Base-by-base conservation (phyloP, 2,329 filamentous ascomycete genomes). In the Colletotrichum tropicale region DNA sequence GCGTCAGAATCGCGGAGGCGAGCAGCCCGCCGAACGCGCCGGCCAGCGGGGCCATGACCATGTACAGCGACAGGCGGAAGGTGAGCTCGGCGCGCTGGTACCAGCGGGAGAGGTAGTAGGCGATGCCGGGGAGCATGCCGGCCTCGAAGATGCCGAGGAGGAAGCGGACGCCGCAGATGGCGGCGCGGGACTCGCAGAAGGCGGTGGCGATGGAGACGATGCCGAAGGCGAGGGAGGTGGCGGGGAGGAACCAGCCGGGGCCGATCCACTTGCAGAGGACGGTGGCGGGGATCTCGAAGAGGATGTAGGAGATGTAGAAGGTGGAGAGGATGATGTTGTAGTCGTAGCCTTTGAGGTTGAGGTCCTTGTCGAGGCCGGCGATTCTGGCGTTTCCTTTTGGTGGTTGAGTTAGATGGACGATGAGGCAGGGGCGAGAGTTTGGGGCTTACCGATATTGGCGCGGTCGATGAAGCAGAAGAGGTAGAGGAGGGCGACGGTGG, bases 381-480 rank as follows among this genome's bases (percentile, higher is more conserved):
- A 94, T 85, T 77, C 88, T 89, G 3, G 93, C 93, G 81, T 94
- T 95, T n/a, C 93, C 91, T 93, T 55, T 2, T 10, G 15, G 9
- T 3, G 12, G 15, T 5, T 7, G n/a, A 12, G 34, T 71, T 13
- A 66, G 34, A 9, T 16, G 24, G 15, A n/a, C 1, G 4, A 12
- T 2, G 18, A 3, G 12, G 24, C 2, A 6, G 16, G n/a, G 6
- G 2, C 3, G 21, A 6, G 9, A 8, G 16, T 16, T 10, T 1
- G 12, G 60, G 9, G 77, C 85, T 80, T 80, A 92, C 93, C 93
- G 48, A 95, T 93, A 76, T 94, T 95, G 28, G 93, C 92, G n/a
- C 93, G 88, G 79, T 94, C 93, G 77, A 94, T 94, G 83, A 94
- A 94, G 84, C 93, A 94, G 80, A 94, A 94, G 0, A 94, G 87